Evolutionary conservation across 257 asterid genomes (phyloP).

Genomic region (Nicotiana undulata): DNA sequence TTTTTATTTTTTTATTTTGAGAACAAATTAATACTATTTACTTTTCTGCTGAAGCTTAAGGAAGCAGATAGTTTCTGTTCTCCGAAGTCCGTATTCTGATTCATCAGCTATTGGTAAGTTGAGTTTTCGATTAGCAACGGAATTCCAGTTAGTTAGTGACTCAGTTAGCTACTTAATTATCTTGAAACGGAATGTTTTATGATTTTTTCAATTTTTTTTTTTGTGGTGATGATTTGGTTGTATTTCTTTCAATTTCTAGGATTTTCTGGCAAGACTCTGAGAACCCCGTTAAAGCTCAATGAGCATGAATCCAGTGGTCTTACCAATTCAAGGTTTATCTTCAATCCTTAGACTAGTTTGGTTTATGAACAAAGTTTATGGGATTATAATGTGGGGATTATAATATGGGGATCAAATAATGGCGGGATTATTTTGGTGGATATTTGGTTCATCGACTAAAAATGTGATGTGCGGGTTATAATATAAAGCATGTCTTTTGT

Average conservation of each 20-base stretch:
- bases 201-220: neutral
- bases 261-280: slow-evolving; percentile 39
- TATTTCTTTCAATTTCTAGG: slow-evolving; percentile 36
- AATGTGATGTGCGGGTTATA: too few relatives aligned
- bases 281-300: slow-evolving; percentile 37
- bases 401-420: too few relatives aligned
- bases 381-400: too few relatives aligned
- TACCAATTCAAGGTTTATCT: slow-evolving; percentile 43
- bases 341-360: neutral
- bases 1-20: neutral
- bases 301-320: slow-evolving; percentile 23
- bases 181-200: neutral
- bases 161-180: neutral
- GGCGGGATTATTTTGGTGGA: too few relatives aligned
- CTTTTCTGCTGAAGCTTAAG: slow-evolving; percentile 31
- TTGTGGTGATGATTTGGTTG: neutral
- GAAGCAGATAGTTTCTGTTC: slow-evolving; percentile 33
- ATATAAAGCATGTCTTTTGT: too few relatives aligned
- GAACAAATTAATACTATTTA: neutral
- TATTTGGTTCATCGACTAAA: too few relatives aligned
- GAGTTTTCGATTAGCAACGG: neutral
- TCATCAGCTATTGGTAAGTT: slow-evolving; percentile 40
- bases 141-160: neutral
- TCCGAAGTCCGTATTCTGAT: slow-evolving; percentile 44
- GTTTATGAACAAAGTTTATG: too few relatives aligned